These are phyloP conservation scores for Starmerella sirachaensis DNA, from an alignment of 805 yeast species.

Conservation along the genomic window DNA sequence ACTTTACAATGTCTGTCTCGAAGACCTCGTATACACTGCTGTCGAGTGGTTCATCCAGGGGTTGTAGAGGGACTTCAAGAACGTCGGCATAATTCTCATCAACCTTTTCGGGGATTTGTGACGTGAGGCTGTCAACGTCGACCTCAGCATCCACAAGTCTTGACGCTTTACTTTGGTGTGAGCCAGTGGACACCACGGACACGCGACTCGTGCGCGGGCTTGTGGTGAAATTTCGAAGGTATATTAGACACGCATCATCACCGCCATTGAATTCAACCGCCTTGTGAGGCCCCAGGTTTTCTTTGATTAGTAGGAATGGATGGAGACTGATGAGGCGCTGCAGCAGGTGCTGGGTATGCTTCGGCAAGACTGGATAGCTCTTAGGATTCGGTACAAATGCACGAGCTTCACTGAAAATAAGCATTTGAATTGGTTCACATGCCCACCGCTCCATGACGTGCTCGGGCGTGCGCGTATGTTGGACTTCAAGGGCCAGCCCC, in stretches of 20 bases:
- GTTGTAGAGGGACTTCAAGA: constrained; percentile 58
- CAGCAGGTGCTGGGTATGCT: constrained; percentile 41
- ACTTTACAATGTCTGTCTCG: constrained; percentile 60
- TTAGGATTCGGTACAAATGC: constrained; percentile 48
- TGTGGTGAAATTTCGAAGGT: constrained; percentile 32
- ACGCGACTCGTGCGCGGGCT: constrained; percentile 1
- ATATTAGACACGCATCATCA: constrained; percentile 33
- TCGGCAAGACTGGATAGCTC: constrained; percentile 53
- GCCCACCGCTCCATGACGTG: constrained; percentile 49
- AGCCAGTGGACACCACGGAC: constrained; percentile 1
- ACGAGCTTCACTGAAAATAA: constrained; percentile 40
- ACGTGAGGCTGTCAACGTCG: not conserved
- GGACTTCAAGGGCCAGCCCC: constrained; percentile 66
- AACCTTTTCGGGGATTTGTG: constrained; percentile 1
- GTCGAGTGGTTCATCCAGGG: constrained; percentile 46
- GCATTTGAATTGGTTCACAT: constrained; percentile 51
- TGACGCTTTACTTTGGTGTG: constrained; percentile 9
- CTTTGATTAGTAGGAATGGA: constrained; percentile 41
- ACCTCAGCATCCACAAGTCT: constrained; percentile 13
- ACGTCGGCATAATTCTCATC: constrained; percentile 29
- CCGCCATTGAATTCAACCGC: constrained; percentile 25
- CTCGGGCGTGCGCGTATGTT: constrained; percentile 44
- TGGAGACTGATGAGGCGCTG: constrained; percentile 35
- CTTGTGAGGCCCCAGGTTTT: constrained; percentile 30
- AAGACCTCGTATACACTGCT: constrained; percentile 53